Evolutionary conservation across 129 eudicot genomes (phyloP).

Genomic region (Erigeron canadensis): DNA sequence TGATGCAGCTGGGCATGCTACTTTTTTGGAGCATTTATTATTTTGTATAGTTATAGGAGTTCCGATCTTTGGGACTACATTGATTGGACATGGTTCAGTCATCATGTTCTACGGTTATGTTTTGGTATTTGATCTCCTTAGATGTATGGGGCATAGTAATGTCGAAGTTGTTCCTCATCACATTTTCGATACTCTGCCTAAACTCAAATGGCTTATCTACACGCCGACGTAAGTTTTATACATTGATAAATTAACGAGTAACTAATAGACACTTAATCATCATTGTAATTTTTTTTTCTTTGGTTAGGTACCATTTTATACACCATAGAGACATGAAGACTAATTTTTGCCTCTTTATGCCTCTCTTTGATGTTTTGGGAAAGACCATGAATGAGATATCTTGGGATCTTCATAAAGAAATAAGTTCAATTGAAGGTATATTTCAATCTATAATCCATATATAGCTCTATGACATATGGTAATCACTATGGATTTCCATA

Average conservation of each 20-base stretch:
- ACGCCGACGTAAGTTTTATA: constrained; percentile 59
- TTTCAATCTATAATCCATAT: background rate
- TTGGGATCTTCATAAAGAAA: constrained; percentile 66
- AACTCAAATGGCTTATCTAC: constrained; percentile 49
- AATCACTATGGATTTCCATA: too few relatives aligned
- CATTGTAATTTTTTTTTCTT: background rate
- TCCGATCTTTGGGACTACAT: constrained; percentile 59
- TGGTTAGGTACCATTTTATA: constrained; percentile 61
- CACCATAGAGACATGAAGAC: constrained; percentile 64
- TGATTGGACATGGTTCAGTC: constrained; percentile 66
- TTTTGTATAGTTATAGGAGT: constrained; percentile 61
- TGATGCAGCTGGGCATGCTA: constrained; percentile 71
- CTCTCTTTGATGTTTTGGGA: constrained; percentile 63
- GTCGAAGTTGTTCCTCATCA: constrained; percentile 60
- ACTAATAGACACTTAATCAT: background rate
- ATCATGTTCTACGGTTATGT: constrained; percentile 53
- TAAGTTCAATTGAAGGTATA: constrained; percentile 48
- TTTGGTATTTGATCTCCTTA: constrained; percentile 65
- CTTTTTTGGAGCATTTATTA: constrained; percentile 71
- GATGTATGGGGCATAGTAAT: constrained; percentile 76
- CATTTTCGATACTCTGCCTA: constrained; percentile 43
- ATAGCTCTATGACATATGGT: background rate
- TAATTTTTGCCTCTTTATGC: constrained; percentile 85
- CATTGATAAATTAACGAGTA: background rate
- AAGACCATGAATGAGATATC: constrained; percentile 52